These are phyloP conservation scores for Leersia perrieri DNA, from an alignment of 176 grass and related monocot species.

Conservation along the genomic window DNA sequence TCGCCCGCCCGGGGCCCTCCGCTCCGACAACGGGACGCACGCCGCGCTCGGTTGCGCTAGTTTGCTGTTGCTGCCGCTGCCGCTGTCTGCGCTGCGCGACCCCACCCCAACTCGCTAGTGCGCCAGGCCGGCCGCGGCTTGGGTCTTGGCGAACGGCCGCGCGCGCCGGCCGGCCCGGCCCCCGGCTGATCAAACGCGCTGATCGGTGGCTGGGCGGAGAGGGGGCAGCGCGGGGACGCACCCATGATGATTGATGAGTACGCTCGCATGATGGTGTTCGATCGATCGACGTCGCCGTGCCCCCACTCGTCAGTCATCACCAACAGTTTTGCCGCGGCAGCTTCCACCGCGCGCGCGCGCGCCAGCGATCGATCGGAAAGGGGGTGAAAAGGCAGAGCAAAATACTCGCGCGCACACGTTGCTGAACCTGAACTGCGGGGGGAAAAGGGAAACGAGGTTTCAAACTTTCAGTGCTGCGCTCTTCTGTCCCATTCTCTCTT, in stretches of 20 bases:
- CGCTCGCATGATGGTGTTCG: conserved; percentile 27
- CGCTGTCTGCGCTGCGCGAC: not conserved
- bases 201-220: not conserved
- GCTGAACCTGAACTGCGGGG: no score
- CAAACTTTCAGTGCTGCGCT: not conserved
- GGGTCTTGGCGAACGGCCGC: not conserved
- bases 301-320: conserved; percentile 3
- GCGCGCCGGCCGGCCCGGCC: no score
- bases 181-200: not conserved
- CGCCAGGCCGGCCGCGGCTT: not conserved
- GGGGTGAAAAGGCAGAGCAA: not conserved
- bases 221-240: conserved; percentile 7
- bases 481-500: not conserved
- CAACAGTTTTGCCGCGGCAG: not conserved
- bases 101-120: conserved; percentile 7
- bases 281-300: conserved; percentile 30
- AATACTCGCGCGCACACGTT: not conserved
- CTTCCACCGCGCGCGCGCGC: no score
- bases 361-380: not conserved
- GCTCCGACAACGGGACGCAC: conserved; percentile 45
- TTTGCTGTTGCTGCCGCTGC: not conserved
- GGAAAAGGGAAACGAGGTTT: conserved; percentile 10
- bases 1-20: not conserved
- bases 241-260: conserved; percentile 35
- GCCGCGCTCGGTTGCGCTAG: conserved; percentile 3